phyloP scores from a whole-genome alignment of 1,284 basidiomycete species.

The Schizopora paradoxa region DNA sequence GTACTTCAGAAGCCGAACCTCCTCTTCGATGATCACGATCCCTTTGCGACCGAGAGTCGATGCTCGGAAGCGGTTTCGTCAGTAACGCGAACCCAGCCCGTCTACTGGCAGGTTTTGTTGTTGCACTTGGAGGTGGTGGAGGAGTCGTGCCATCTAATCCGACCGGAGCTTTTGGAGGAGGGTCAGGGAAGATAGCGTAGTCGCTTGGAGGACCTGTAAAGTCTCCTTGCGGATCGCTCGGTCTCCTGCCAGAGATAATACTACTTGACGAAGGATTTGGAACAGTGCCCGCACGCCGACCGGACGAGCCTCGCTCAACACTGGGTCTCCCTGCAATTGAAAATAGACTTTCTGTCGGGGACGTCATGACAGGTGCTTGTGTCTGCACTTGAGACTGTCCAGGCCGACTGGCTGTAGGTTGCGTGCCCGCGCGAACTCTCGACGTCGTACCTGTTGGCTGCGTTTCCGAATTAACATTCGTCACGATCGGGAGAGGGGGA shows the following conservation, averaged over 20 bases:
- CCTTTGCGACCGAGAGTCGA: slow-evolving; percentile 38
- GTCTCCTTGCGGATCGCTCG: slow-evolving; percentile 32
- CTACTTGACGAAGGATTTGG: too few species aligned
- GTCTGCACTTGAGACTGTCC: slow-evolving; percentile 25
- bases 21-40: slow-evolving; percentile 50
- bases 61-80: slow-evolving; percentile 46
- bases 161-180: slow-evolving; percentile 35
- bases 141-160: slow-evolving; percentile 18
- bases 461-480: slow-evolving; percentile 25
- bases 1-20: slow-evolving; percentile 54
- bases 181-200: slow-evolving; percentile 67
- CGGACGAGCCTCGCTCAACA: slow-evolving; percentile 13
- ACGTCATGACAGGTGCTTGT: slow-evolving; percentile 3
- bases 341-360: slow-evolving; percentile 6
- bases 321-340: slow-evolving; percentile 2
- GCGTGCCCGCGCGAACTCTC: slow-evolving; percentile 65
- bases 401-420: slow-evolving; percentile 41
- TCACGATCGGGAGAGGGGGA: slow-evolving; percentile 33
- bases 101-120: slow-evolving; percentile 43
- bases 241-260: slow-evolving; percentile 23
- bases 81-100: slow-evolving; percentile 64
- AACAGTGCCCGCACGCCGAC: slow-evolving; percentile 15
- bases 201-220: slow-evolving; percentile 61
- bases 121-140: slow-evolving; percentile 38
- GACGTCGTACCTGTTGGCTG: slow-evolving; percentile 37